Evolutionary conservation across 192 early-diverging fungal genomes (phyloP).

Genomic region (Entomortierella beljakovae): DNA sequence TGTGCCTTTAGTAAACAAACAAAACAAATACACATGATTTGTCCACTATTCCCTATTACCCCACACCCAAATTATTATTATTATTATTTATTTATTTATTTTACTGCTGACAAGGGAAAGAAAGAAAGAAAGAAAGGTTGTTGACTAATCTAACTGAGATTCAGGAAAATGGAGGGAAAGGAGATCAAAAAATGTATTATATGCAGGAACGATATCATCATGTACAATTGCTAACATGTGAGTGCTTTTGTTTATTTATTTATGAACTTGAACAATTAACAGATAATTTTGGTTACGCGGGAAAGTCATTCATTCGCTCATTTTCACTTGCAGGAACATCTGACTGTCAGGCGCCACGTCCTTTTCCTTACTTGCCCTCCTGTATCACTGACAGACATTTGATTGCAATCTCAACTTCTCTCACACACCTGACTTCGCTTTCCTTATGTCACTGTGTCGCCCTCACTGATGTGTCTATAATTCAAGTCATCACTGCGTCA

Average conservation of each 20-base stretch:
- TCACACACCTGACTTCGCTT: slow-evolving; percentile 34
- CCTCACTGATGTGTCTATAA: slow-evolving; percentile 32
- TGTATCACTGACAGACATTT: slow-evolving; percentile 38
- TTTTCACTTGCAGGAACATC: slow-evolving; percentile 33
- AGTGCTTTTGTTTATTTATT: neutral
- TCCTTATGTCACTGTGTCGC: slow-evolving; percentile 29
- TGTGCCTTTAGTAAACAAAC: too few relatives aligned
- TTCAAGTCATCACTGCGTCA: slow-evolving; percentile 29
- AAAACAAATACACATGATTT: too few relatives aligned
- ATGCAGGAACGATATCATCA: neutral
- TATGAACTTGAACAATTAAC: neutral
- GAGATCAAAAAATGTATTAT: neutral
- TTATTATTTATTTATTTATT: too few relatives aligned
- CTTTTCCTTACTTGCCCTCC: slow-evolving; percentile 41
- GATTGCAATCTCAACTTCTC: slow-evolving; percentile 8
- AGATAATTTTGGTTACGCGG: slow-evolving; percentile 26
- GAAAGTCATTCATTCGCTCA: slow-evolving; percentile 34
- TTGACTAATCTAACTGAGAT: neutral
- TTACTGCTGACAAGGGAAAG: too few relatives aligned
- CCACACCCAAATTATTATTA: neutral
- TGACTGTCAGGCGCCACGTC: slow-evolving; percentile 37
- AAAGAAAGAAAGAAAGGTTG: neutral
- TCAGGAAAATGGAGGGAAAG: neutral
- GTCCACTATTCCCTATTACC: neutral
- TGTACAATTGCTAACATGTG: neutral